These are phyloP conservation scores for Calvatia gigantea DNA, from an alignment of 768 basidiomycete genomes.

Conservation along the genomic window DNA sequence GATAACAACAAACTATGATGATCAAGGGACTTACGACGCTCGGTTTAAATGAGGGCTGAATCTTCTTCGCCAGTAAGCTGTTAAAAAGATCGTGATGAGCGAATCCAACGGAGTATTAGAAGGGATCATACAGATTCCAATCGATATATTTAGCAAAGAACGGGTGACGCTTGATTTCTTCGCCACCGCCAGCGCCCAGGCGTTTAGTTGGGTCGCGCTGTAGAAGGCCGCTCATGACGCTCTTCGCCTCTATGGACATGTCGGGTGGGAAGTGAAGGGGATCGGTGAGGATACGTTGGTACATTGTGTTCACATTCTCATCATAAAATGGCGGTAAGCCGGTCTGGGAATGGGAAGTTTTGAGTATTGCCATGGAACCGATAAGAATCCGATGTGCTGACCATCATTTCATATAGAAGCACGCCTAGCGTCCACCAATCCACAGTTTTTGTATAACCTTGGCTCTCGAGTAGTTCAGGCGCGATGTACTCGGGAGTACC, in stretches of 20 bases:
- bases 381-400: constrained; percentile 22
- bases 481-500: constrained; percentile 99
- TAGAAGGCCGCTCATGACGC: constrained; percentile 84
- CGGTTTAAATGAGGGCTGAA: constrained; percentile 97
- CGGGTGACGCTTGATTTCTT: constrained; percentile 93
- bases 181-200: constrained; percentile 89
- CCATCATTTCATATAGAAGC: constrained; percentile 96
- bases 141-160: constrained; percentile 95
- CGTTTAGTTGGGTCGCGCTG: constrained; percentile 85
- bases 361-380: constrained; percentile 9
- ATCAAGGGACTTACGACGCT: constrained; percentile 65
- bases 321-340: constrained; percentile 98
- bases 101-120: not conserved
- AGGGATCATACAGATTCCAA: constrained; percentile 64
- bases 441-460: constrained; percentile 97
- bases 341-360: constrained; percentile 46
- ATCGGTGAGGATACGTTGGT: constrained; percentile 91
- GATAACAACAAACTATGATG: not conserved
- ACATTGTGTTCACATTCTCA: constrained; percentile 98
- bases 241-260: constrained; percentile 82
- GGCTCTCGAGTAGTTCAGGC: constrained; percentile 92
- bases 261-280: constrained; percentile 91
- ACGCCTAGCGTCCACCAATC: constrained; percentile 99
- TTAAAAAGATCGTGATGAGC: not conserved
- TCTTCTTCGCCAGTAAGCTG: constrained; percentile 87